A percentile compares a stretch with the other conserved stretches of the same genome.
Evolutionary conservation across 2,329 filamentous ascomycete genomes (phyloP).

Genomic region (Epichloe amarillans): DNA sequence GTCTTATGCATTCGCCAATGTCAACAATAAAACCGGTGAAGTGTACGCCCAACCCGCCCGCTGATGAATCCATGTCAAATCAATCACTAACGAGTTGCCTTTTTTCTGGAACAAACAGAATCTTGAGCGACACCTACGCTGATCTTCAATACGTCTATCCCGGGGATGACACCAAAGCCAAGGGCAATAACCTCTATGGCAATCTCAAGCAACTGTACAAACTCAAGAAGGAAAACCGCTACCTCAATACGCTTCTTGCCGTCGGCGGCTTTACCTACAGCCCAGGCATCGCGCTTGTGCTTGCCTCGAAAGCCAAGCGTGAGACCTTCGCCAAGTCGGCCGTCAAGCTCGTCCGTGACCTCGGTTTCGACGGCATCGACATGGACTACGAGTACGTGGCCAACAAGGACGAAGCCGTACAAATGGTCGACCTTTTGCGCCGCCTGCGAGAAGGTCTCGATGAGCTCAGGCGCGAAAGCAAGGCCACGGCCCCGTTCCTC

Average conservation of each 20-base stretch:
- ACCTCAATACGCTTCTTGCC: slow-evolving; percentile 58
- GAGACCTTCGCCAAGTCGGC: slow-evolving; percentile 53
- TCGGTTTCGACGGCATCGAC: slow-evolving; percentile 27
- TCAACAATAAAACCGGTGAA: slow-evolving; percentile 15
- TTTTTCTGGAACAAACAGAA: background rate
- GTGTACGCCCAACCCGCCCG: background rate
- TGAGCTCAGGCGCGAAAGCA: slow-evolving; percentile 19
- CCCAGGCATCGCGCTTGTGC: slow-evolving; percentile 38
- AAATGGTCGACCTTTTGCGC: slow-evolving; percentile 29
- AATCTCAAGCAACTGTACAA: slow-evolving; percentile 60
- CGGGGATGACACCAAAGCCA: slow-evolving; percentile 37
- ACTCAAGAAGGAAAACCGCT: slow-evolving; percentile 61
- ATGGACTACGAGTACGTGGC: slow-evolving; percentile 44
- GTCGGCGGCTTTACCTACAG: slow-evolving; percentile 75
- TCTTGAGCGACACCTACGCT: slow-evolving; percentile 20
- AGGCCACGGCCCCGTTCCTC: slow-evolving; percentile 31
- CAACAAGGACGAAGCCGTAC: slow-evolving; percentile 22
- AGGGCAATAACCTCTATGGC: slow-evolving; percentile 57
- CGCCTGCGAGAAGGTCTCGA: slow-evolving; percentile 31
- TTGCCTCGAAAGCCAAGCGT: slow-evolving; percentile 51
- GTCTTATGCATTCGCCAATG: slow-evolving; percentile 44
- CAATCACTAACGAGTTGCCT: background rate
- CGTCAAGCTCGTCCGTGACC: slow-evolving; percentile 11
- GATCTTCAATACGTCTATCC: slow-evolving; percentile 55
- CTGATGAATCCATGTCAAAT: background rate